Base-by-base conservation (phyloP, 176 grass and related monocot species). In the Carex parvula region DNA sequence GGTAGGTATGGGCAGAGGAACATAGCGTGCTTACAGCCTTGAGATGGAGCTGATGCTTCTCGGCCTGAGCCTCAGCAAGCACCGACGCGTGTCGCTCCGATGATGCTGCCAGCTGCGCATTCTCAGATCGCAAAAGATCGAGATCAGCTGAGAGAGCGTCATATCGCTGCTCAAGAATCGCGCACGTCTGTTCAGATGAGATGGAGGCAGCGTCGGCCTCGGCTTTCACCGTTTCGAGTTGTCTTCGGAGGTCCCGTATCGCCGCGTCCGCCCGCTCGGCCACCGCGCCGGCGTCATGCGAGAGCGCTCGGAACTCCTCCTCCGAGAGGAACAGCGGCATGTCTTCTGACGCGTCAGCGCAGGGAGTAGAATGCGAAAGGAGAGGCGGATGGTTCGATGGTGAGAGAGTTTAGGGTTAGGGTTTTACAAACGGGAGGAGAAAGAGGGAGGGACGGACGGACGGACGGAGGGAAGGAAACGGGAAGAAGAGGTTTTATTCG, bases 271-370 rank as follows among this genome's bases (percentile, higher is more conserved):
- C 96, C 70, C 93, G 86, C 83, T 99, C 96, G 66, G 91, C 91
- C n/a, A 99, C 89, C 24, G 91, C 88, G 37, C 70, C 74, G 70
- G 84, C 84, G 87, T 99, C 96, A 39, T 89, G 86, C 20, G 86
- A 88, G 60, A 99, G 84, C 76, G 88, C 88, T 64, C 85, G 89
- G 86, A 99, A 86, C 89, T 99, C 96, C 88, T 95, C 93, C 32
- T 99, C 93, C 13, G 96, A 94, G 18, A 99, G 90, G 87, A 99
- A 99, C 56, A 95, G 91, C 71, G 91, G 91, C 96, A 99, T 99
- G 68, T 39, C 80, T 71, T 86, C 44, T 48, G 9, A 48, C 54
- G 37, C 16, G 63, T 64, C 3, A 15, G 50, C 12, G 48, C 3
- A 15, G 41, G 64, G 15, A 39, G 37, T 7, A 9, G 16, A 65